Evolutionary conservation across 495 filamentous ascomycete genomes (phyloP).

Genomic region (Talaromyces liani): DNA sequence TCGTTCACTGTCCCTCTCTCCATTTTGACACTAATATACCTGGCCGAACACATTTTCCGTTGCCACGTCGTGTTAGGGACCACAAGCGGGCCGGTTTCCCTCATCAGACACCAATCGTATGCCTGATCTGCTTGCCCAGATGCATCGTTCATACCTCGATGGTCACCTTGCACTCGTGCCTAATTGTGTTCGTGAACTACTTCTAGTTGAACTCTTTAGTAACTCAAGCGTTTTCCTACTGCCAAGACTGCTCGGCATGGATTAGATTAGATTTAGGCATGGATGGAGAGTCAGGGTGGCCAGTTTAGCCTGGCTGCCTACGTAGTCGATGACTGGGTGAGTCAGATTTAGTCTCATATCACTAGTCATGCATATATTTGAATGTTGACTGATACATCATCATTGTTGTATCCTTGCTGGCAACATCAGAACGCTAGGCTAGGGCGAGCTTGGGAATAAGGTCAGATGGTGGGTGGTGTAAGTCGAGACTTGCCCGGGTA

Average conservation of each 20-base stretch:
- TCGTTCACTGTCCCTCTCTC: background rate
- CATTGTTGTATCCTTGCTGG: background rate
- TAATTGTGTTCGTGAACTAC: background rate
- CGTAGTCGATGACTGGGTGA: background rate
- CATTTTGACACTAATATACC: background rate
- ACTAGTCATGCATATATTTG: background rate
- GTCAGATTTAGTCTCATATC: background rate
- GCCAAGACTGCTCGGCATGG: background rate
- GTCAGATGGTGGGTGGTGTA: background rate
- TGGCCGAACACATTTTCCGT: background rate
- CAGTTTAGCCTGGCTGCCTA: background rate
- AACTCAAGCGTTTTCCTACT: background rate
- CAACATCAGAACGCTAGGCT: background rate
- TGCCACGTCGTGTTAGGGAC: background rate
- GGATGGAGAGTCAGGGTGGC: background rate
- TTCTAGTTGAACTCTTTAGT: background rate
- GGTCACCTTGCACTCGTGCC: background rate
- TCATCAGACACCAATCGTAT: conserved; percentile 2
- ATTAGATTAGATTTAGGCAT: background rate
- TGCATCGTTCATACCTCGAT: background rate
- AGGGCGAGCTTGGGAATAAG: background rate
- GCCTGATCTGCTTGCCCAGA: background rate
- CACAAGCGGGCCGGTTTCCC: background rate
- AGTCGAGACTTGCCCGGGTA: background rate
- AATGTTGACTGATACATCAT: background rate